Conservation (phyloP, 2,329 filamentous ascomycete species). For the Westerdykella ornata region DNA sequence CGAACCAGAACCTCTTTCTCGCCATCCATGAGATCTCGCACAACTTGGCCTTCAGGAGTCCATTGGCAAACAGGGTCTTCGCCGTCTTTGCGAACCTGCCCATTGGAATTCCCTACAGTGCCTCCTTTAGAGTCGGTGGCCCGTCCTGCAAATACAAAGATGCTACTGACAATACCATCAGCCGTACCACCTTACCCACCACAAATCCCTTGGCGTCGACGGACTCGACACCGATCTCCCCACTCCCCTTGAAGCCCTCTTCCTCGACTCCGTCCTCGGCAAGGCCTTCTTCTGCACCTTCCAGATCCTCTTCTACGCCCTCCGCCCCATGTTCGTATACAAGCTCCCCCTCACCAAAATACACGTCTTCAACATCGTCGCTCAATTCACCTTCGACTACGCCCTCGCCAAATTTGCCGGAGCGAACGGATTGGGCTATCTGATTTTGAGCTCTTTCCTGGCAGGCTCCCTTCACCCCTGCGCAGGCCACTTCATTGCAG, state of each 20-base stretch:
- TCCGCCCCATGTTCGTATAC: slow-evolving; percentile 93
- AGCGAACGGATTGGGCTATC: slow-evolving; percentile 65
- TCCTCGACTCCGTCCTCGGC: slow-evolving; percentile 89
- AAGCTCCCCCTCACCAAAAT: slow-evolving; percentile 78
- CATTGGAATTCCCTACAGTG: slow-evolving; percentile 92
- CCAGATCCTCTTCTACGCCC: slow-evolving; percentile 97
- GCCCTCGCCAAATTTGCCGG: slow-evolving; percentile 57
- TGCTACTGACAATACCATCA: slow-evolving; percentile 34
- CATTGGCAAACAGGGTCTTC: slow-evolving; percentile 72
- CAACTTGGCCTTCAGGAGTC: slow-evolving; percentile 84
- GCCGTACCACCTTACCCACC: slow-evolving; percentile 97
- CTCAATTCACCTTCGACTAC: slow-evolving; percentile 73
- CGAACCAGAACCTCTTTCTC: slow-evolving; percentile 97
- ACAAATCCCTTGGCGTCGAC: slow-evolving; percentile 96
- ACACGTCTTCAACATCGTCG: slow-evolving; percentile 72
- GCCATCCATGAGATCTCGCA: slow-evolving; percentile 99
- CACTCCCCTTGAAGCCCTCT: slow-evolving; percentile 80
- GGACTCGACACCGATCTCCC: slow-evolving; percentile 94
- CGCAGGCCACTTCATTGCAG: slow-evolving; percentile 95
- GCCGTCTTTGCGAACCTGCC: slow-evolving; percentile 93
- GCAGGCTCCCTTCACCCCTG: slow-evolving; percentile 90
- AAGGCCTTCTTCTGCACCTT: slow-evolving; percentile 99
- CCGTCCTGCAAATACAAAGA: neutral
- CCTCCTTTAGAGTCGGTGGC: slow-evolving; percentile 74
- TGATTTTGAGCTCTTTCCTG: slow-evolving; percentile 84